These are phyloP conservation scores for Panicum virgatum DNA, from an alignment of 202 grass and related monocot genomes.

Conservation along the genomic window DNA sequence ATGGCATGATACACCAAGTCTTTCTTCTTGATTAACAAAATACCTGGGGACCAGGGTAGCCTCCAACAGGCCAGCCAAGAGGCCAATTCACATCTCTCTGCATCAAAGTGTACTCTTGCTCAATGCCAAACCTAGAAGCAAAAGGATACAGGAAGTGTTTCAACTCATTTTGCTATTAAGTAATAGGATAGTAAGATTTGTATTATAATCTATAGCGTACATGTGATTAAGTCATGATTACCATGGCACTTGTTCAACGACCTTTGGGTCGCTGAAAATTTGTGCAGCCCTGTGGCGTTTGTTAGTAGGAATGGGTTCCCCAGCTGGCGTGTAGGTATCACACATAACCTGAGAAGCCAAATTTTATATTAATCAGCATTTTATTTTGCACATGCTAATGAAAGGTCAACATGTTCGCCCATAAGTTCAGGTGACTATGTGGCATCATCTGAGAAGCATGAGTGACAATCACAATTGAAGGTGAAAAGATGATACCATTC, in stretches of 20 bases:
- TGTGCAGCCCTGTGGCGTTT: slow-evolving; percentile 91
- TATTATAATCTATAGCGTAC: background rate
- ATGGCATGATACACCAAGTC: slow-evolving; percentile 8
- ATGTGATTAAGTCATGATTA: slow-evolving; percentile 39
- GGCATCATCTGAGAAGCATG: background rate
- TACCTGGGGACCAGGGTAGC: slow-evolving; percentile 98
- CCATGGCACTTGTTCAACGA: slow-evolving; percentile 82
- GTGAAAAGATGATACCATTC: background rate
- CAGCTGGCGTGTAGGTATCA: slow-evolving; percentile 87
- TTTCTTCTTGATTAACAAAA: background rate
- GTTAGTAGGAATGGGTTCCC: slow-evolving; percentile 97
- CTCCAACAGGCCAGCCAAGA: slow-evolving; percentile 98
- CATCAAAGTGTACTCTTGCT: slow-evolving; percentile 97
- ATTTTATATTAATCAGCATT: background rate
- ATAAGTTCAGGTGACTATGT: background rate
- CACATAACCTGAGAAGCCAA: slow-evolving; percentile 75
- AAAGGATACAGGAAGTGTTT: background rate
- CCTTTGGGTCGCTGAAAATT: slow-evolving; percentile 83
- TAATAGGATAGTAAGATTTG: background rate
- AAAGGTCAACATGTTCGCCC: background rate
- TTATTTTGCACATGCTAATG: background rate
- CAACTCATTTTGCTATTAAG: background rate
- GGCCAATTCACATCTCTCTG: slow-evolving; percentile 91
- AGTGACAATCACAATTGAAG: background rate
- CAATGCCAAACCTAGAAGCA: slow-evolving; percentile 83